Conservation (phyloP, 352 stramenopile species). For the Blastocystis sp. region DNA sequence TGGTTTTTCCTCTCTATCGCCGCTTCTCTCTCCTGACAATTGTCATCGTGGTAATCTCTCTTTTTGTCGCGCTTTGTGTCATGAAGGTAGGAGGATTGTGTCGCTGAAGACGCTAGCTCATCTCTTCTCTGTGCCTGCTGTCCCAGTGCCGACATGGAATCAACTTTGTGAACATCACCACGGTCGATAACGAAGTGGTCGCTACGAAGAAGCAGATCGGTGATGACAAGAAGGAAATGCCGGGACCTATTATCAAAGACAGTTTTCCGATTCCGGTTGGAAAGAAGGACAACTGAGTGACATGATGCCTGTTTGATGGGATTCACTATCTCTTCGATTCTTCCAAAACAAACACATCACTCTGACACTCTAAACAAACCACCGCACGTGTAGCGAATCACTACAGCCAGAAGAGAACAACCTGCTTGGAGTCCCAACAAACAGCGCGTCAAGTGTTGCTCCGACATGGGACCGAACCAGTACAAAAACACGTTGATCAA, state of each 20-base stretch:
- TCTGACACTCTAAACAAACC: too few species aligned
- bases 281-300: too few species aligned
- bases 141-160: not conserved
- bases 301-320: too few species aligned
- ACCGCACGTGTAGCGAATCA: constrained; percentile 72
- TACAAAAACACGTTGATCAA: constrained; percentile 76
- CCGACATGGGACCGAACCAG: constrained; percentile 71
- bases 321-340: too few species aligned
- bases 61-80: not conserved
- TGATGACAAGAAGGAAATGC: not conserved
- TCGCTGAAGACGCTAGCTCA: not conserved
- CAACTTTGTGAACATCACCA: constrained; percentile 29
- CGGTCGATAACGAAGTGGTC: not conserved
- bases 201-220: not conserved
- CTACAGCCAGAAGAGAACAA: constrained; percentile 70
- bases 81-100: not conserved
- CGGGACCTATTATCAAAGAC: not conserved
- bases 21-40: not conserved
- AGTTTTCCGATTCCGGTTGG: not conserved
- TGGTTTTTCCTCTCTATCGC: not conserved
- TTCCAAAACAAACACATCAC: too few species aligned
- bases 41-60: not conserved
- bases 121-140: not conserved
- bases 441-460: constrained; percentile 67
- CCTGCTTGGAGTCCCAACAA: constrained; percentile 70